phyloP scores from a whole-genome alignment of 2,329 filamentous ascomycete species.

The Pseudocercospora fuligena region DNA sequence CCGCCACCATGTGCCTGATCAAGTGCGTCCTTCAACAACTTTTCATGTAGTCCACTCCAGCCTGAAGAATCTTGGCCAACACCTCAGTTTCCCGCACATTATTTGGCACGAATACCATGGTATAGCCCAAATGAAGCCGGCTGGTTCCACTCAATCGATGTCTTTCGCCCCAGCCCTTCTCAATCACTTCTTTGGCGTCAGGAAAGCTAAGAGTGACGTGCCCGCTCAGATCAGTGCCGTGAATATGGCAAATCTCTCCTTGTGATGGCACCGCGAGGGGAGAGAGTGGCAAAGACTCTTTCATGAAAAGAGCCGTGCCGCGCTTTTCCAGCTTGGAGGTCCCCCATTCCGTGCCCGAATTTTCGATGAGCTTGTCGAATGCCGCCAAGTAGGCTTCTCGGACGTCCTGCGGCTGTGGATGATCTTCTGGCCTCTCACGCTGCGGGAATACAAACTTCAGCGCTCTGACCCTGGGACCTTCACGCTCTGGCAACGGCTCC shows the following conservation, averaged over 20 bases:
- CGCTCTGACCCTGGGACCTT: conserved; percentile 10
- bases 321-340: conserved; percentile 22
- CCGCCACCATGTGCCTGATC: background rate
- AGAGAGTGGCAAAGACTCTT: conserved; percentile 3
- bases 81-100: conserved; percentile 16
- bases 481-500: conserved; percentile 4
- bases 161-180: conserved; percentile 24
- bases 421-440: conserved; percentile 11
- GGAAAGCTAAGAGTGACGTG: conserved; percentile 25
- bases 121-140: conserved; percentile 23
- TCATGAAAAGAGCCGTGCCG: conserved; percentile 18
- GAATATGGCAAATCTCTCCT: conserved; percentile 24
- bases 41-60: conserved; percentile 23
- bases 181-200: conserved; percentile 21
- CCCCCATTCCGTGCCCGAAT: conserved; percentile 13
- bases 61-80: conserved; percentile 15
- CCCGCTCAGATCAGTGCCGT: conserved; percentile 18
- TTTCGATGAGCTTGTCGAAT: conserved; percentile 12
- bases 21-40: background rate
- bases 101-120: conserved; percentile 25
- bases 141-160: conserved; percentile 22
- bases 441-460: conserved; percentile 15
- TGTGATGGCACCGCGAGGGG: conserved; percentile 5
- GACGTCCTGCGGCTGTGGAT: conserved; percentile 6
- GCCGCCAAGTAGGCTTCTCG: conserved; percentile 11